Evolutionary conservation across 2,329 filamentous ascomycete species (phyloP).

Genomic region (Alternaria viburni): DNA sequence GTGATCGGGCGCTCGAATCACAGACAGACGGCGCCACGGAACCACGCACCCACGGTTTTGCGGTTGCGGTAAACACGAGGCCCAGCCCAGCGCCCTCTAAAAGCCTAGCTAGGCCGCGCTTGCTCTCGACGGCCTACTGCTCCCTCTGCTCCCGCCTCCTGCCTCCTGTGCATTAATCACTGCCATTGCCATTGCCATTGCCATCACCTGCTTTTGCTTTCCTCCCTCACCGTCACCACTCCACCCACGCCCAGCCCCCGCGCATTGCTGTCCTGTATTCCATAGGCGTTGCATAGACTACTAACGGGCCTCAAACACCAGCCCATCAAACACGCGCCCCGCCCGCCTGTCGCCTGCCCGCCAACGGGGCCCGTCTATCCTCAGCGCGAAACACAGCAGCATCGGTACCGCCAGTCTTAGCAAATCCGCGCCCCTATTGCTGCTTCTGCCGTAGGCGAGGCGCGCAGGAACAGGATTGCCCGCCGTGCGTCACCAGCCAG

Average conservation of each 20-base stretch:
- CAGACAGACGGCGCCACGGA: conserved; percentile 15
- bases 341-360: conserved; percentile 18
- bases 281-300: conserved; percentile 22
- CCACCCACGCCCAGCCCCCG: conserved; percentile 1
- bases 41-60: conserved; percentile 1
- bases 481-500: conserved; percentile 30
- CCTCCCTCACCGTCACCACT: neutral
- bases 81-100: conserved; percentile 15
- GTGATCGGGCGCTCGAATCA: conserved; percentile 27
- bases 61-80: conserved; percentile 19
- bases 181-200: neutral
- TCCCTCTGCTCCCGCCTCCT: conserved; percentile 6
- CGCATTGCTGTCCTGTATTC: conserved; percentile 12
- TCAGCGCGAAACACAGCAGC: conserved; percentile 31
- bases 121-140: conserved; percentile 17
- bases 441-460: conserved; percentile 12
- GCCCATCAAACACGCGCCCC: conserved; percentile 20
- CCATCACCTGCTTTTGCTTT: conserved; percentile 2
- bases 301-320: conserved; percentile 16
- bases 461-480: conserved; percentile 23
- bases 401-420: conserved; percentile 43
- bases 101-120: conserved; percentile 23
- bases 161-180: neutral
- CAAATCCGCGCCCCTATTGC: conserved; percentile 21
- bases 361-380: conserved; percentile 22